These are phyloP conservation scores for Viola pubescens DNA, from an alignment of 441 rosid species.

Conservation along the genomic window DNA sequence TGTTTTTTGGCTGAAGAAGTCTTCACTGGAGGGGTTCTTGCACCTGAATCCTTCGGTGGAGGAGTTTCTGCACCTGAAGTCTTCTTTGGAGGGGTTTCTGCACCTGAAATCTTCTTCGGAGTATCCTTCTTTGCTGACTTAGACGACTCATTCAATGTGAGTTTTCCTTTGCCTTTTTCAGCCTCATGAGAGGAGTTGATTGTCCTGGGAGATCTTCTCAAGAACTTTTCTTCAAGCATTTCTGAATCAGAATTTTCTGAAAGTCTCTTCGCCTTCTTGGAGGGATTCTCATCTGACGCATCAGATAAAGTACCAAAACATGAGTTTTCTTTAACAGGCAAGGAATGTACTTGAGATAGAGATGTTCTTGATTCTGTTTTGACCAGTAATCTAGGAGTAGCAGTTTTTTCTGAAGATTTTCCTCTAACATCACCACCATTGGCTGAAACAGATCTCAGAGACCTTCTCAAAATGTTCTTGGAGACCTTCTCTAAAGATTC, in stretches of 20 bases:
- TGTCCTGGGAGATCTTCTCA: slow-evolving; percentile 20
- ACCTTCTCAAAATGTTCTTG: too few species aligned
- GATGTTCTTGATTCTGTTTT: slow-evolving; percentile 17
- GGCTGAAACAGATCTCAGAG: too few species aligned
- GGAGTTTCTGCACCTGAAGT: background rate
- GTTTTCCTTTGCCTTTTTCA: slow-evolving; percentile 12
- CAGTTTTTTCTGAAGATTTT: too few species aligned
- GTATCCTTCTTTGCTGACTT: background rate
- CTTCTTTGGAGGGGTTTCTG: too few species aligned
- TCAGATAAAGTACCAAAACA: slow-evolving; percentile 15
- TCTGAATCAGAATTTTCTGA: slow-evolving; percentile 20
- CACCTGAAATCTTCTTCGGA: slow-evolving; percentile 17
- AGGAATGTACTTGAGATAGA: slow-evolving; percentile 4
- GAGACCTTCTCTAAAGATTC: too few species aligned
- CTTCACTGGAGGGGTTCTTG: slow-evolving; percentile 3
- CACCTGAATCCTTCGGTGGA: background rate
- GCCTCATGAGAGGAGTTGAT: slow-evolving; percentile 11
- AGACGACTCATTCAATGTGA: too few species aligned
- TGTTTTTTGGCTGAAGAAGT: slow-evolving; percentile 18
- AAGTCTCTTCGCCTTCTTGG: slow-evolving; percentile 27
- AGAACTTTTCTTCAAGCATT: slow-evolving; percentile 22
- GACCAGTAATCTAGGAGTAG: slow-evolving; percentile 10
- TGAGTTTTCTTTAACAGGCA: slow-evolving; percentile 13
- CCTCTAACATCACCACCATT: too few species aligned
- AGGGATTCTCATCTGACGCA: slow-evolving; percentile 26